Conservation (phyloP, 129 eudicot genomes). For the Flaveria ramosissima region DNA sequence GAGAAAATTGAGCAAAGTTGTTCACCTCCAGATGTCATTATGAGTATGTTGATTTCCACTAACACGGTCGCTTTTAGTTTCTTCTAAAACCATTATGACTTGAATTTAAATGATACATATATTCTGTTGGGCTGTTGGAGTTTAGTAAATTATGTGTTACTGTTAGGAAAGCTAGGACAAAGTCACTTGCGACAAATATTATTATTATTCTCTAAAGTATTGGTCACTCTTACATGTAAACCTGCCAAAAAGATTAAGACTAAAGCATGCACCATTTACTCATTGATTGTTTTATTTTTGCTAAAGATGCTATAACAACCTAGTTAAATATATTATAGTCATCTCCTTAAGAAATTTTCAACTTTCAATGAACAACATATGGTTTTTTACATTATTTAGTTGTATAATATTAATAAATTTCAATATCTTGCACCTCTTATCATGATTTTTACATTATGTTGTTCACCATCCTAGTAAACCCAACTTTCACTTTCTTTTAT, state of each 20-base stretch:
- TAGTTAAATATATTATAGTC: conserved; percentile 3
- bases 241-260: background rate
- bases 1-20: conserved; percentile 38
- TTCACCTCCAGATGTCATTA: conserved; percentile 45
- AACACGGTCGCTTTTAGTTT: background rate
- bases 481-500: conserved; percentile 6
- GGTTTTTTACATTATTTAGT: background rate
- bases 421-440: background rate
- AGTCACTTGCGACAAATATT: background rate
- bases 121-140: background rate
- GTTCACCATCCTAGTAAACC: conserved; percentile 10
- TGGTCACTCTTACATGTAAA: background rate
- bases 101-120: conserved; percentile 8
- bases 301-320: conserved; percentile 18
- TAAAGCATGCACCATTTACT: background rate
- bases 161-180: conserved; percentile 10
- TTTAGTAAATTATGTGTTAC: conserved; percentile 18
- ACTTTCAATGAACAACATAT: background rate
- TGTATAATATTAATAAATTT: background rate
- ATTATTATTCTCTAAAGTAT: background rate
- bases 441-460: conserved; percentile 6
- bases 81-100: conserved; percentile 3
- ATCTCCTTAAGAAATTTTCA: background rate
- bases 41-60: conserved; percentile 42
- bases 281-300: background rate